Evolutionary conservation across 1,139 yeast species (phyloP).

Genomic region (Blastobotrys indianensis): DNA sequence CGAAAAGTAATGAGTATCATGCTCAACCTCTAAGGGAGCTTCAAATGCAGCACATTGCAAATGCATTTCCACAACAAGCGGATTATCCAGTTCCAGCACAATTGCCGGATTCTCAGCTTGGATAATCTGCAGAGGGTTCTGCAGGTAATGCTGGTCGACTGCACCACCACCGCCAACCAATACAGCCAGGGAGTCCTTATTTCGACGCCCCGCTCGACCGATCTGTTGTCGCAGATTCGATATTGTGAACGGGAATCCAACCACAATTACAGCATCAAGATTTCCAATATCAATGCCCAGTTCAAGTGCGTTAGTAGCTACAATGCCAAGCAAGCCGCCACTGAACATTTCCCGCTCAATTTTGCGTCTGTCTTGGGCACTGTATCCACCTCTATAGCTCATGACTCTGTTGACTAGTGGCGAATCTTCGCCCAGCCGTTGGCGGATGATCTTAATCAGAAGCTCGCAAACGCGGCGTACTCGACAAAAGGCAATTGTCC

Average conservation of each 20-base stretch:
- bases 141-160: slow-evolving; percentile 76
- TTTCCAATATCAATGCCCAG: slow-evolving; percentile 93
- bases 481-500: slow-evolving; percentile 86
- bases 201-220: slow-evolving; percentile 34
- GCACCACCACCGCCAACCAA: slow-evolving; percentile 83
- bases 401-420: slow-evolving; percentile 61
- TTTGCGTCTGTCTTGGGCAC: slow-evolving; percentile 73
- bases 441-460: slow-evolving; percentile 73
- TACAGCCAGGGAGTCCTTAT: slow-evolving; percentile 61
- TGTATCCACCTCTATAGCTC: slow-evolving; percentile 95
- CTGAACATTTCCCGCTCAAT: slow-evolving; percentile 88
- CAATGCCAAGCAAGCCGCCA: slow-evolving; percentile 76
- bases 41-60: slow-evolving; percentile 94
- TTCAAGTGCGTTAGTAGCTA: slow-evolving; percentile 93
- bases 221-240: slow-evolving; percentile 90
- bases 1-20: slow-evolving; percentile 54
- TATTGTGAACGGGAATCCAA: slow-evolving; percentile 86
- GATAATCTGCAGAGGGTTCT: slow-evolving; percentile 60
- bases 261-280: slow-evolving; percentile 81
- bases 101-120: slow-evolving; percentile 37
- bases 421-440: slow-evolving; percentile 32
- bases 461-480: slow-evolving; percentile 82
- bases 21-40: slow-evolving; percentile 49
- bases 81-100: slow-evolving; percentile 50
- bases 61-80: slow-evolving; percentile 66